Conservation (phyloP, 306 rosid species). For the Fragaria iinumae region DNA sequence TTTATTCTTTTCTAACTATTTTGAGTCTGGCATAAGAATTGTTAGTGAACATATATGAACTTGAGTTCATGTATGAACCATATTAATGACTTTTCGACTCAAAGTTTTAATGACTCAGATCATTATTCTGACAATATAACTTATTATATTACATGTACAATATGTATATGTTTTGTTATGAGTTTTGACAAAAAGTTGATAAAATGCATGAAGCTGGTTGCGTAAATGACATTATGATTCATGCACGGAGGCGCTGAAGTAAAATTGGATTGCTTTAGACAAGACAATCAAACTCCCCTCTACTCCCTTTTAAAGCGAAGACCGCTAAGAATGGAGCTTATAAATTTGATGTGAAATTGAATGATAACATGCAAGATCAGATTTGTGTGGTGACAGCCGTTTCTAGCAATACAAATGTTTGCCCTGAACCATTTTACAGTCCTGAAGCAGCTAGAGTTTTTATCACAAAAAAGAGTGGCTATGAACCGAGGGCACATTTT, state of each 20-base stretch:
- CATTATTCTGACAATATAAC: not conserved
- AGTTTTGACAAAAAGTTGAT: too few relatives aligned
- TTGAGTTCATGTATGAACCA: not conserved
- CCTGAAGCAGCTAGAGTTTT: slow-evolving; percentile 21
- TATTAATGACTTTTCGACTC: too few relatives aligned
- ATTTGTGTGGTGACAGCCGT: slow-evolving; percentile 26
- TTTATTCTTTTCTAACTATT: not conserved
- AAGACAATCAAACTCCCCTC: not conserved
- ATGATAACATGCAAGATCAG: slow-evolving; percentile 42
- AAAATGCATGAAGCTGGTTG: too few relatives aligned
- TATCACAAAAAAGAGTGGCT: slow-evolving; percentile 41
- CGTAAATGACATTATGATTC: not conserved
- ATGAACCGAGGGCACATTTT: slow-evolving; percentile 9
- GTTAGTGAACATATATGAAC: not conserved
- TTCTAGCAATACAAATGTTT: not conserved
- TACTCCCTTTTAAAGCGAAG: not conserved
- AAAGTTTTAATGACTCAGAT: not conserved
- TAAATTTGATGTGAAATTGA: not conserved
- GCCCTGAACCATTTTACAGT: slow-evolving; percentile 12
- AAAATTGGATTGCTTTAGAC: slow-evolving; percentile 24
- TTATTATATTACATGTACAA: not conserved
- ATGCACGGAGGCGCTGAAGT: slow-evolving; percentile 30
- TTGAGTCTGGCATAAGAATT: not conserved
- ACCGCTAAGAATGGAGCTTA: slow-evolving; percentile 34
- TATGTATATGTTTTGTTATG: too few relatives aligned